Percentiles rank a stretch among this genome's conserved stretches.
Evolutionary conservation across 225 moss, liverwort and hornwort species (phyloP).

Genomic region (Sphagnum contortum): DNA sequence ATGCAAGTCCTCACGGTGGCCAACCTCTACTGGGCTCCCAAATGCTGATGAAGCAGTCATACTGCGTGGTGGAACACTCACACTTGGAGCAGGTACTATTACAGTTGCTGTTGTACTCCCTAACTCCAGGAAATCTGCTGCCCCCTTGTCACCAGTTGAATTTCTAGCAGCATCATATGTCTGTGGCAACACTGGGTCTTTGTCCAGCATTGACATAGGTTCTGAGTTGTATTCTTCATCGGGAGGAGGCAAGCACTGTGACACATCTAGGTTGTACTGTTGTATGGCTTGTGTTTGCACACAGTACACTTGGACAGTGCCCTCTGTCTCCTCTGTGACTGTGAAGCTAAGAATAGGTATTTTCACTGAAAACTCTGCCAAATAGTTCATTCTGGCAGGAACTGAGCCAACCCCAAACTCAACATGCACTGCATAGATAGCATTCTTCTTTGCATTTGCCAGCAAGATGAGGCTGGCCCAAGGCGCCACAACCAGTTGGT

Average conservation of each 20-base stretch:
- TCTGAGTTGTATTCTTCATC: slow-evolving; percentile 43
- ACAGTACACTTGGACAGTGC: slow-evolving; percentile 89
- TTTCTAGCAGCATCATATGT: too few relatives aligned
- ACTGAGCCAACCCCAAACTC: slow-evolving; percentile 71
- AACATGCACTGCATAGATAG: slow-evolving; percentile 86
- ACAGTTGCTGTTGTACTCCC: slow-evolving; percentile 16
- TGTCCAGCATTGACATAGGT: slow-evolving; percentile 34
- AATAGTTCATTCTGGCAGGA: slow-evolving; percentile 72
- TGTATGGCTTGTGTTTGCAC: slow-evolving; percentile 97
- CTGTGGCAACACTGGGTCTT: slow-evolving; percentile 13
- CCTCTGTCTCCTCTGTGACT: slow-evolving; percentile 70
- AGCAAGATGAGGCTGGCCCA: slow-evolving; percentile 71
- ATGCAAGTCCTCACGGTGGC: slow-evolving; percentile 9
- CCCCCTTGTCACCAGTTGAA: too few relatives aligned
- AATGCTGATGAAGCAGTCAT: slow-evolving; percentile 31
- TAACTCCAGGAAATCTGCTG: too few relatives aligned
- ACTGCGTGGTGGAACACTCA: slow-evolving; percentile 42
- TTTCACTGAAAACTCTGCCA: slow-evolving; percentile 86
- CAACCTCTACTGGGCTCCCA: slow-evolving; percentile 36
- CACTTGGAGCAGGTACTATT: slow-evolving; percentile 24
- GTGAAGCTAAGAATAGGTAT: slow-evolving; percentile 91
- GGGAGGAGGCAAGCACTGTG: slow-evolving; percentile 63
- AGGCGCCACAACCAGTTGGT: slow-evolving; percentile 82
- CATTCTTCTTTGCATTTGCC: slow-evolving; percentile 90
- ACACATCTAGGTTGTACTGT: slow-evolving; percentile 79